A percentile compares a stretch with the other conserved stretches of the same genome.
Conservation (phyloP, 2,329 filamentous ascomycete species). For the Leptographium lundbergii region DNA sequence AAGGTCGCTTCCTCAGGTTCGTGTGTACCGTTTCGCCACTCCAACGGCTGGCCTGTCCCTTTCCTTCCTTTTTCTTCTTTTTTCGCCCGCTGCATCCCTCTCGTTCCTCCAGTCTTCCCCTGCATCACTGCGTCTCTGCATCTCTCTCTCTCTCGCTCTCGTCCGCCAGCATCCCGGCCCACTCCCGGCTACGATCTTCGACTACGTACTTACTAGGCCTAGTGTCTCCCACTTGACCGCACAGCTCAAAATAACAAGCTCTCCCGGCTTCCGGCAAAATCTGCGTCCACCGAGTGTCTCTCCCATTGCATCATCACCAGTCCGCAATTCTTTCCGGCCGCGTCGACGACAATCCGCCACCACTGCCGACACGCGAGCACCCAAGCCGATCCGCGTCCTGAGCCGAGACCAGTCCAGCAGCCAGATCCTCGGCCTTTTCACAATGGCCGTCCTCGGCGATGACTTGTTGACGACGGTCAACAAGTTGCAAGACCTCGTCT, state of each 20-base stretch:
- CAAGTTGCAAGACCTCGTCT: slow-evolving; percentile 95
- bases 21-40: too few species aligned
- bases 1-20: too few species aligned
- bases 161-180: background rate
- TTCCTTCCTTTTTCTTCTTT: background rate
- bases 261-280: background rate
- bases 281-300: background rate
- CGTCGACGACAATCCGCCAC: background rate
- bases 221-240: background rate
- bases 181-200: background rate
- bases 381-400: background rate
- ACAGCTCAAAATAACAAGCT: slow-evolving; percentile 2
- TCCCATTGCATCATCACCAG: background rate
- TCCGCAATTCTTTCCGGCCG: background rate
- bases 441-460: slow-evolving; percentile 90
- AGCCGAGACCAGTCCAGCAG: background rate
- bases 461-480: slow-evolving; percentile 93
- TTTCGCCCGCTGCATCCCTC: background rate
- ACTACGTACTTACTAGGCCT: background rate
- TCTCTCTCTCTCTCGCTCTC: background rate
- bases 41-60: background rate
- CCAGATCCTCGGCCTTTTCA: slow-evolving; percentile 9
- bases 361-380: background rate
- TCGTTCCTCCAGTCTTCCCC: background rate
- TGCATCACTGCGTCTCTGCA: background rate